Evolutionary conservation across 2,329 filamentous ascomycete species (phyloP).

Genomic region (Aschersonia sp.): DNA sequence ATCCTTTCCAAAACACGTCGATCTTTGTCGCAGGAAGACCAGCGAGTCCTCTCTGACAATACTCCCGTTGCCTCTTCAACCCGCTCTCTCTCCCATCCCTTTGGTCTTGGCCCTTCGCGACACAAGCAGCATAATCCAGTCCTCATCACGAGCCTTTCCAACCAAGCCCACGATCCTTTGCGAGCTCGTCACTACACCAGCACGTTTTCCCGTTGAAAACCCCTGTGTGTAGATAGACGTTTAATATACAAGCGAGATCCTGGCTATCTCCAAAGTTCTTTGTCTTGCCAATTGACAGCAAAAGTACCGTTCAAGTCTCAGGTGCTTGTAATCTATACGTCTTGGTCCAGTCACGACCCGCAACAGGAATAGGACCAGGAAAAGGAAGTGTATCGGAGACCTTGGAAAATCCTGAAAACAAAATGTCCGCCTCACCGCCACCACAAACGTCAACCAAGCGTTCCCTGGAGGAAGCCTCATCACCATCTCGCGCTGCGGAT

Average conservation of each 20-base stretch:
- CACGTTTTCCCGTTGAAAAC: constrained; percentile 82
- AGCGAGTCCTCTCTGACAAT: background rate
- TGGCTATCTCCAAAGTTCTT: constrained; percentile 11
- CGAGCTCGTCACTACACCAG: constrained; percentile 53
- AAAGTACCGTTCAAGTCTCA: constrained; percentile 1
- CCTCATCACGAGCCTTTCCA: constrained; percentile 24
- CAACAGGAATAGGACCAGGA: constrained; percentile 5
- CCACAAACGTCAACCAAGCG: constrained; percentile 66
- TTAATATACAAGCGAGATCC: constrained; percentile 15
- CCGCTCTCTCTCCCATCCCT: background rate
- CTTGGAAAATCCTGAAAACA: constrained; percentile 9
- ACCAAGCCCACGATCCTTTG: constrained; percentile 15
- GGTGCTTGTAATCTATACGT: constrained; percentile 5
- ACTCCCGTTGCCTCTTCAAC: background rate
- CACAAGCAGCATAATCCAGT: background rate
- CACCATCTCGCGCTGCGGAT: constrained; percentile 77
- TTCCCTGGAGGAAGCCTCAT: constrained; percentile 92
- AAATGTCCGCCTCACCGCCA: constrained; percentile 60
- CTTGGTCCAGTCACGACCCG: constrained; percentile 9
- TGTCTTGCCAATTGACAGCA: constrained; percentile 1
- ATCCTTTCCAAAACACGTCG: background rate
- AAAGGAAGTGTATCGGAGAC: background rate
- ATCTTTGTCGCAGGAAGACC: background rate
- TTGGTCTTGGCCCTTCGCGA: background rate
- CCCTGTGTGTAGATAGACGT: constrained; percentile 54